Conservation (phyloP, 202 grass and related monocot species). For the Saccharum hybrid region DNA sequence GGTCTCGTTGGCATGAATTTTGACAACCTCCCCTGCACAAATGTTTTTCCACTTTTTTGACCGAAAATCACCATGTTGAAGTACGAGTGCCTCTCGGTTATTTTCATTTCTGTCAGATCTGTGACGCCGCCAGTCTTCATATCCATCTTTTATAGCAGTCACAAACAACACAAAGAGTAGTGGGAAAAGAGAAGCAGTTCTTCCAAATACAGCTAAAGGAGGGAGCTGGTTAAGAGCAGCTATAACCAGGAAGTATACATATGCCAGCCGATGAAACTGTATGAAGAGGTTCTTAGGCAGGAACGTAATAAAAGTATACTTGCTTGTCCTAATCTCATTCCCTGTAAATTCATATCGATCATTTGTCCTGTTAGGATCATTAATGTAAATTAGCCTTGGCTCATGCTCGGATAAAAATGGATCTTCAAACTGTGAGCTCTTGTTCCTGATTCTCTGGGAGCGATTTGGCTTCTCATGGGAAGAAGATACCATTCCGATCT, state of each 20-base stretch:
- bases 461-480: constrained; percentile 70
- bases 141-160: constrained; percentile 99
- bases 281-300: constrained; percentile 99
- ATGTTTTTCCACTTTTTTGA: constrained; percentile 95
- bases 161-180: constrained; percentile 95
- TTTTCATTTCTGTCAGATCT: constrained; percentile 98
- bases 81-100: constrained; percentile 86
- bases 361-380: constrained; percentile 93
- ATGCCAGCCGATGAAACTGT: constrained; percentile 94
- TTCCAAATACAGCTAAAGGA: constrained; percentile 97
- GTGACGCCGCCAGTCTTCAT: constrained; percentile 96
- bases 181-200: constrained; percentile 94
- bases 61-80: constrained; percentile 81
- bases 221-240: constrained; percentile 98
- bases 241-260: constrained; percentile 98
- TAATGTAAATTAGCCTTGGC: constrained; percentile 85
- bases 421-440: constrained; percentile 75
- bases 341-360: constrained; percentile 95
- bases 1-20: constrained; percentile 83
- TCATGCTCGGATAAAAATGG: constrained; percentile 76
- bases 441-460: constrained; percentile 63
- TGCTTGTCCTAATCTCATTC: constrained; percentile 98
- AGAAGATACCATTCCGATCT: constrained; percentile 57
- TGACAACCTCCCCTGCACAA: constrained; percentile 90
- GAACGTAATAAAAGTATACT: constrained; percentile 98